These are phyloP conservation scores for Mortierella sp. DNA, from an alignment of 371 early-diverging fungal genomes.

Conservation along the genomic window DNA sequence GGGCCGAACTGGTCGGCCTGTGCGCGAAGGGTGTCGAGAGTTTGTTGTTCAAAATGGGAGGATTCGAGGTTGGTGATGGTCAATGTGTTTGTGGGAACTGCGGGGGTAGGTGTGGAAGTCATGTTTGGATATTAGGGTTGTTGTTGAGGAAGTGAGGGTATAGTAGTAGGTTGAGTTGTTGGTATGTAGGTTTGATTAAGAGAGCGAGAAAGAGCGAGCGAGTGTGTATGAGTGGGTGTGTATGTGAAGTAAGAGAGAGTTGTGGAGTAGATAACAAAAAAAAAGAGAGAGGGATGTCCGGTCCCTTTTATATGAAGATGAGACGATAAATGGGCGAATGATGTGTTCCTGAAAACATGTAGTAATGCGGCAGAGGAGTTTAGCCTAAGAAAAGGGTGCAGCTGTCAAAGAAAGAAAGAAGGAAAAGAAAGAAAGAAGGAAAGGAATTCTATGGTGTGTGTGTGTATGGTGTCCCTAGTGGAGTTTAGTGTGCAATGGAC, in stretches of 20 bases:
- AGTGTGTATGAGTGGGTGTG: background rate
- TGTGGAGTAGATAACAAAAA: constrained; percentile 7
- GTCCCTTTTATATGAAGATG: background rate
- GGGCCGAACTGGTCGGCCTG: constrained; percentile 45
- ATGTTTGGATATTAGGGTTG: constrained; percentile 8
- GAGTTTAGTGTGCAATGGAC: background rate
- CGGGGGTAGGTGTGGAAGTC: constrained; percentile 2
- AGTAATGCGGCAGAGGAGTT: background rate
- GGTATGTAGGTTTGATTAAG: background rate
- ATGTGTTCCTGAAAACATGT: constrained; percentile 1
- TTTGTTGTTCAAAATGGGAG: constrained; percentile 60
- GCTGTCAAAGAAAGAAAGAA: background rate
- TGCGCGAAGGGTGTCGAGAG: constrained; percentile 39
- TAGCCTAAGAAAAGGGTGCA: background rate
- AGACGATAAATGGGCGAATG: background rate
- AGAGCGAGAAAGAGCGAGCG: background rate
- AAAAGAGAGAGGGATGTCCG: background rate
- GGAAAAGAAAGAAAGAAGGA: background rate
- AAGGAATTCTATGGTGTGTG: background rate
- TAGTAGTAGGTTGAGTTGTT: background rate
- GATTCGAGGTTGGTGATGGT: constrained; percentile 67
- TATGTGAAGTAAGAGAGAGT: background rate
- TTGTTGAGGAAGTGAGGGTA: too few relatives aligned
- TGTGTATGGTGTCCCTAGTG: background rate
- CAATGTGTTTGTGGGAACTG: constrained; percentile 70